Evolutionary conservation across 345 rosid species (phyloP), one percentile per base, ranked within the genome.

Genomic region (Euphorbia lathyris): DNA sequence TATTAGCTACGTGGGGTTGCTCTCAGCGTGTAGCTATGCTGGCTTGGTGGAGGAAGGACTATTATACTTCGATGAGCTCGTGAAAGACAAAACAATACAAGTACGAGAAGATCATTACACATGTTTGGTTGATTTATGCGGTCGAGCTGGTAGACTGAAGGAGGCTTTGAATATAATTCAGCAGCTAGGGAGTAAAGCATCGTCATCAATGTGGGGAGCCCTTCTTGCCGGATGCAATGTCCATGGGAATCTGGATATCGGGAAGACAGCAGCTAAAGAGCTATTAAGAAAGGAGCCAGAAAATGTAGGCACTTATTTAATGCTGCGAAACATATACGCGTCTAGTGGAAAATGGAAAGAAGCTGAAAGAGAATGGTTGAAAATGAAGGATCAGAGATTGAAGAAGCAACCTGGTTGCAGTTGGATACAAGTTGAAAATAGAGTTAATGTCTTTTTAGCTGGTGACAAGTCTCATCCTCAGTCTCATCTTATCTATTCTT

Each of bases 331-430:
- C 76, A 78, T 87, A 40, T 87, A 84, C 69, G 85, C 90, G 25
- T 81, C 83, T 1, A 45, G 45, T 29, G 91, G 87, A 38, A 80
- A 79, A 75, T 81, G 82, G 85, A 72, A 78, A 66, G 85, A 87
- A 27, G 91, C 90, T 55, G 78, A 81, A 19, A 77, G 75, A 60
- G 64, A 86, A 79, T 84, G 92, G 72, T 71, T 43, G 73, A 66
- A 60, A 72, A 83, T 91, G 91, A 89, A 89, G 81, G 83, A 79
- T 19, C 84, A 66, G 65, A 89, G 90, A 38, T 66, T 91, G 70
- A 88, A 87, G 84, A 91, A 91, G 69, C 87, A 76, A 66, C 95
- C 97, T 0, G 92, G 97, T 30, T 84, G 89, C 65, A 88, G 97
- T 77, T 91, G 97, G 95, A 71, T 88, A 69, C 76, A 74, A 68